Base-by-base conservation (phyloP, 148 eudicot genomes). In the Rhododendron mucronatum region DNA sequence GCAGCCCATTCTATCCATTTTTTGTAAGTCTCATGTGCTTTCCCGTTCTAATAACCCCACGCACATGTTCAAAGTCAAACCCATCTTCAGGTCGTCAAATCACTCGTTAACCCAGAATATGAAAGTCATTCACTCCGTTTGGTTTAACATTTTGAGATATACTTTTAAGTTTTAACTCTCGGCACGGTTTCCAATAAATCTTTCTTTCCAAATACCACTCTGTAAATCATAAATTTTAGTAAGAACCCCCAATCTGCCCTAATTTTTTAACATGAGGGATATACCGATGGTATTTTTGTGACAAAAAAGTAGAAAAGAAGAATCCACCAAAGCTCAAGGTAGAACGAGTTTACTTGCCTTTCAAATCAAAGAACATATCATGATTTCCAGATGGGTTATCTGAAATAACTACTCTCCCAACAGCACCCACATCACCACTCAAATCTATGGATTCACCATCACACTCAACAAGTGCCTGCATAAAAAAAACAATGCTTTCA, bases 401-500 rank as follows among this genome's bases (percentile, higher is more conserved):
- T 69, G 99, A 88, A 83, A 97, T 91, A 82, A 94, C 92, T 59
- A 97, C 90, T 81, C 99, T 90, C 35, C 99, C 99, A 86, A 97
- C 99, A 85, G 98, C 92, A 89, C 99, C 99, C 89, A 95, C 90
- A 88, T 97, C 99, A 88, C 99, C 99, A 91, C 99, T 95, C 90
- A 97, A 90, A 91, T 97, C 99, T 87, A 97, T 95, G 83, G 98
- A 93, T 85, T 95, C 97, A 78, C 97, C 98, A 90, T 94, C 99
- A 89, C 99, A 97, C 92, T 97, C 99, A 88, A 97, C 95, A 89
- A 97, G 98, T 50, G 95, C 98, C 99, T 97, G 92, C 79, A 91
- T 50, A 85, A 82, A 4, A 84, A 41, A 83, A 35, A 48, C 74
- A 83, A 45, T 37, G 71, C 21, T 87, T 61, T 63, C 30, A n/a